A percentile compares a stretch with the other conserved stretches of the same genome.
Conservation (phyloP, 805 yeast species). For the Metschnikowia koreensis region DNA sequence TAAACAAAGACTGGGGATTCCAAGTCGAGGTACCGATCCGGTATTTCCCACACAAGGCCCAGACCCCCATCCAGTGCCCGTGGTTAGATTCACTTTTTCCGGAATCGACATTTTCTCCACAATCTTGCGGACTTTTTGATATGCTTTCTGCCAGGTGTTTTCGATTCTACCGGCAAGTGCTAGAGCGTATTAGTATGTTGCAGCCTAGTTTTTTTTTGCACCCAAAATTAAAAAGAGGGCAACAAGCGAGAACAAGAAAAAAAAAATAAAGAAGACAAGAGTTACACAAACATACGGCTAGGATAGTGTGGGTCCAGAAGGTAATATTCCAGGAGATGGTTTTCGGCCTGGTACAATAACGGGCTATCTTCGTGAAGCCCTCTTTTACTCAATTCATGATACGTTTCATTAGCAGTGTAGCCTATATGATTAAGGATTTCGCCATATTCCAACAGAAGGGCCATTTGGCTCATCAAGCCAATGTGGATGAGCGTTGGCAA, state of each 20-base stretch:
- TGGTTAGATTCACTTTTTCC: constrained; percentile 61
- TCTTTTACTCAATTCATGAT: constrained; percentile 16
- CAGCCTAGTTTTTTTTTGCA: not conserved
- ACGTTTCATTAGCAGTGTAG: constrained; percentile 11
- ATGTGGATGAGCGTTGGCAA: not conserved
- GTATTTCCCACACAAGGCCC: constrained; percentile 65
- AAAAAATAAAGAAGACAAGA: not conserved
- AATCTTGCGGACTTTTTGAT: constrained; percentile 51
- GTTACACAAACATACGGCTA: constrained; percentile 29
- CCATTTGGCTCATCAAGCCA: constrained; percentile 3
- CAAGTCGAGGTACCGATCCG: constrained; percentile 54
- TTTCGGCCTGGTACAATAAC: constrained; percentile 28
- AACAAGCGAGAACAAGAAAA: not conserved
- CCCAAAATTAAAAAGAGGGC: not conserved
- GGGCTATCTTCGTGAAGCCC: constrained; percentile 34
- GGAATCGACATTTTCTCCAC: constrained; percentile 55
- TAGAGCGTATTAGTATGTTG: constrained; percentile 10
- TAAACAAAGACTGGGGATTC: constrained; percentile 53
- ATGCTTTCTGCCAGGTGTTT: constrained; percentile 57
- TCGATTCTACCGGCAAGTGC: constrained; percentile 49
- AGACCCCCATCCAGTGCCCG: constrained; percentile 63
- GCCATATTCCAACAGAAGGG: constrained; percentile 14
- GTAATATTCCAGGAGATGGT: constrained; percentile 26
- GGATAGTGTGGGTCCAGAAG: constrained; percentile 35
- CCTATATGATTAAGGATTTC: constrained; percentile 11